A percentile compares a stretch with the other conserved stretches of the same genome.
Conservation (phyloP, 164 flowering plant species). For the Dillenia suffruticosa region DNA sequence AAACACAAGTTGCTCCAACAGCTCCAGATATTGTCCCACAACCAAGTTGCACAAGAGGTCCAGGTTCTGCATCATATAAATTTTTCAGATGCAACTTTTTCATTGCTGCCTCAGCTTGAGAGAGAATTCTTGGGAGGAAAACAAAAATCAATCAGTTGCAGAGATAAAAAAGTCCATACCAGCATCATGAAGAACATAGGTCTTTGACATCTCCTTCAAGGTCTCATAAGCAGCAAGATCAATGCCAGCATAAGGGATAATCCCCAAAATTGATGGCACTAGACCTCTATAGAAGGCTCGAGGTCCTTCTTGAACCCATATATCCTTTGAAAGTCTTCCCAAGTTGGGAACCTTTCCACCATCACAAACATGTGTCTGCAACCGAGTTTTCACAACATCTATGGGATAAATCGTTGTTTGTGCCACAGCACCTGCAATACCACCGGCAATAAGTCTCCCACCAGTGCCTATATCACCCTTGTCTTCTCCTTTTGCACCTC, state of each 20-base stretch:
- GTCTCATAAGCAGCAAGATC: conserved; percentile 94
- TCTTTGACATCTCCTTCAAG: conserved; percentile 88
- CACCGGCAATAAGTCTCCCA: conserved; percentile 88
- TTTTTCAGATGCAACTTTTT: background rate
- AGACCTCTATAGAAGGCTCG: conserved; percentile 89
- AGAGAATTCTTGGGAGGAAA: background rate
- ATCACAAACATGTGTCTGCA: conserved; percentile 66
- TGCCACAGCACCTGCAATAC: conserved; percentile 92
- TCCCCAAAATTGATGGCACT: conserved; percentile 89
- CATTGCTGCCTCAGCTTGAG: background rate
- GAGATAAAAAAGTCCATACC: conserved; percentile 31
- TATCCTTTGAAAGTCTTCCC: conserved; percentile 59
- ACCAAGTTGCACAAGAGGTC: conserved; percentile 78
- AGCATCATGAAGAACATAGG: conserved; percentile 57
- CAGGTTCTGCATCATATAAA: conserved; percentile 44
- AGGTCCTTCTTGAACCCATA: conserved; percentile 88
- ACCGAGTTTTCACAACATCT: conserved; percentile 92
- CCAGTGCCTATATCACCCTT: conserved; percentile 68
- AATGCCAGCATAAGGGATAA: conserved; percentile 94
- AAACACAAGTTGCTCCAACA: conserved; percentile 95
- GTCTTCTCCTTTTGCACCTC: conserved; percentile 43
- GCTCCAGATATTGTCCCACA: conserved; percentile 96
- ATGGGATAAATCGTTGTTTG: conserved; percentile 88
- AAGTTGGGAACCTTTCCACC: conserved; percentile 66
- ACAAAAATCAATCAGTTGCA: background rate